Evolutionary conservation across 1,284 basidiomycete species (phyloP), one percentile per base, ranked within the genome.

Genomic region (Apiotrichum porosum): DNA sequence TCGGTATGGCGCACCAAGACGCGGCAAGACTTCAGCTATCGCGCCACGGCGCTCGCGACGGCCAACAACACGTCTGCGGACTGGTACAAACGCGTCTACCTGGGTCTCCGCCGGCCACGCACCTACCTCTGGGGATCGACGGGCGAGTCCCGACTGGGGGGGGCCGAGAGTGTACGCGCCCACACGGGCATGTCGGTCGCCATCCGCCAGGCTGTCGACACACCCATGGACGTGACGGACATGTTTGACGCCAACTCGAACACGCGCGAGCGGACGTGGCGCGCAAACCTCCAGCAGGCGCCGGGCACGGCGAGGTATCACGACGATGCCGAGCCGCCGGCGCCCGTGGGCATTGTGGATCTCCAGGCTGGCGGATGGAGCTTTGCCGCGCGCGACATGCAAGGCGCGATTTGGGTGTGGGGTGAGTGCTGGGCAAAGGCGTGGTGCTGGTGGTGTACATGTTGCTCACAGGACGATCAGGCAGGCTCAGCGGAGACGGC

Each of bases 41-140:
- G 81, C 13, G 80, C 81, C 5, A 44, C 57, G 14, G 49, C 52
- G 14, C 56, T 62, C 12, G 59, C 52, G 17, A 60, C 60, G 31
- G 38, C 48, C 48, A 21, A 46, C 44, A 9, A 43, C 42, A 14
- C 22, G 17, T 43, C 42, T 17, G 51, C 52, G 18, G 56, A 74
- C 40, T 88, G 87, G 42, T 90, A 83, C 81, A 84, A 84, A 70
- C 79, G 83, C 57, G 81, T 92, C 30, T 92, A 90, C 72, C 78
- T 78, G 42, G 83, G 86, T 3, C 69, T 92, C 37, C 72, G 68
- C 26, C 66, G 61, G 68, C 82, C 78, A 53, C 80, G 72, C 61
- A 76, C 84, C 1, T 90, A 81, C 63, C 83, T 88, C 17, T 92
- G 88, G 88, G 88, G 88, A 81, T 87, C 68, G 63, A 77, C 79